A percentile compares a stretch with the other conserved stretches of the same genome.
phyloP scores from a whole-genome alignment of 2,329 filamentous ascomycete species.

The Beauveria varroae region DNA sequence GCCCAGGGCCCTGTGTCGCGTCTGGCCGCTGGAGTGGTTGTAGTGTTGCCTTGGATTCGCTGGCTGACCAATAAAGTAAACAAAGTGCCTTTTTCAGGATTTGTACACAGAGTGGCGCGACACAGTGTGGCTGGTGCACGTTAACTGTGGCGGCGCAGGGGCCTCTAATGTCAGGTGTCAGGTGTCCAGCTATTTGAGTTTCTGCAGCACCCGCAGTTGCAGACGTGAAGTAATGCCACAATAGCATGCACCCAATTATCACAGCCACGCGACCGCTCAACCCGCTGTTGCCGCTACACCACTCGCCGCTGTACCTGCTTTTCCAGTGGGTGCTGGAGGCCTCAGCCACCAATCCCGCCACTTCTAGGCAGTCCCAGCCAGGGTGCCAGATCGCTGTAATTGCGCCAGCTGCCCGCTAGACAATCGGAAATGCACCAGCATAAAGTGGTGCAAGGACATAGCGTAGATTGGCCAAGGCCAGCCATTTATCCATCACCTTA shows the following conservation, averaged over 20 bases:
- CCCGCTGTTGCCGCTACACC: no score
- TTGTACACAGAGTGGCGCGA: neutral
- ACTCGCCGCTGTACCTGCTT: no score
- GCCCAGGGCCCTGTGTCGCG: constrained; percentile 7
- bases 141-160: neutral
- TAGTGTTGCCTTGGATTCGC: constrained; percentile 3
- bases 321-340: no score
- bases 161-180: neutral
- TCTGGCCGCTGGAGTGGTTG: constrained; percentile 2
- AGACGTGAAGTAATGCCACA: constrained; percentile 5
- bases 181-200: neutral
- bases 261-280: neutral
- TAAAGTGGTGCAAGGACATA: neutral
- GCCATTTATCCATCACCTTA: neutral
- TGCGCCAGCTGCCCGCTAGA: neutral
- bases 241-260: neutral
- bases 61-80: constrained; percentile 12
- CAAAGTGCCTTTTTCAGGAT: constrained; percentile 8
- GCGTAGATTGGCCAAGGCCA: neutral
- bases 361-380: no score
- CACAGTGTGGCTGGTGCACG: constrained; percentile 4
- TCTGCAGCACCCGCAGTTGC: neutral
- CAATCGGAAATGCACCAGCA: neutral
- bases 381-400: neutral
- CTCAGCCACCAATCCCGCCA: no score